Conservation (phyloP, 108 stramenopile species). For the Nannochloropsis salina region DNA sequence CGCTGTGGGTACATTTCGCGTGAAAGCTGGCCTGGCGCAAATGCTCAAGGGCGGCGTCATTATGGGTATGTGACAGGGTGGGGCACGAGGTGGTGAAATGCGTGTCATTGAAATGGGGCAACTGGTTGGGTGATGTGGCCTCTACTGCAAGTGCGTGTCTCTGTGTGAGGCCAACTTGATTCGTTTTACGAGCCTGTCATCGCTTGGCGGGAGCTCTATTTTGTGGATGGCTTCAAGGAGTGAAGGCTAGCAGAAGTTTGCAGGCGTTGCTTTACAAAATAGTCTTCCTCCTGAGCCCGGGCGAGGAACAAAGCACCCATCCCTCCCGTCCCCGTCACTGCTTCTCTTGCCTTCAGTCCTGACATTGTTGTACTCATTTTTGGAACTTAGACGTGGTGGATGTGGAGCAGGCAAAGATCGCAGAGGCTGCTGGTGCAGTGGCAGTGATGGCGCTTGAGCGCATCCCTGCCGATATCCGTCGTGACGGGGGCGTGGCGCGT, state of each 20-base stretch:
- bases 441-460: constrained; percentile 99
- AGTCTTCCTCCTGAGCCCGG: no score
- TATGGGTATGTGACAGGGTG: constrained; percentile 37
- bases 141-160: no score
- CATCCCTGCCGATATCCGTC: constrained; percentile 97
- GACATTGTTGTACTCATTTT: no score
- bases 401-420: constrained; percentile 58
- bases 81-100: background rate
- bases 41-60: constrained; percentile 98
- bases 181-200: no score
- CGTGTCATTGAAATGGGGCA: no score
- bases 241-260: no score
- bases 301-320: no score
- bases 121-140: no score
- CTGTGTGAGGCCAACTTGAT: no score
- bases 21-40: constrained; percentile 89
- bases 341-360: background rate
- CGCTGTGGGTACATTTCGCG: constrained; percentile 70
- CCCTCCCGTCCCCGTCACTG: background rate
- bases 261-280: no score
- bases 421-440: constrained; percentile 95
- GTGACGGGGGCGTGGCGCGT: constrained; percentile 96
- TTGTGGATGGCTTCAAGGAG: no score
- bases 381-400: constrained; percentile 41
- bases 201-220: no score